phyloP scores from a whole-genome alignment of 805 yeast genomes.

The Barnettozyma vustinii region DNA sequence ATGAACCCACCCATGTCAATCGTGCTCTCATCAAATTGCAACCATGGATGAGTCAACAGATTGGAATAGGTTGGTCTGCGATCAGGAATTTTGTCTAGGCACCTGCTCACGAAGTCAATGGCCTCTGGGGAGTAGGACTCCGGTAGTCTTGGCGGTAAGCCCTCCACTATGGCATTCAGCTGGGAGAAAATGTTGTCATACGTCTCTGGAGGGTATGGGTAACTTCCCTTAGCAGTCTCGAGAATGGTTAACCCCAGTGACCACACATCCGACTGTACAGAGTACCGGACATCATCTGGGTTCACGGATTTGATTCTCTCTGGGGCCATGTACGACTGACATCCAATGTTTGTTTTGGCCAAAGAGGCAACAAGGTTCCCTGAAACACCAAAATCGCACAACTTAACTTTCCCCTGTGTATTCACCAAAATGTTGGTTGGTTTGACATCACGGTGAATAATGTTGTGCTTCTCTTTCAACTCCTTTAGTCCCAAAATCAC shows the following conservation, averaged over 20 bases:
- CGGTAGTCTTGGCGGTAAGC: conserved; percentile 82
- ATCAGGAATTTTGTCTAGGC: conserved; percentile 76
- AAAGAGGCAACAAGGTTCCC: conserved; percentile 93
- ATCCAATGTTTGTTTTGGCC: conserved; percentile 94
- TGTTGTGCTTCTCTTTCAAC: conserved; percentile 84
- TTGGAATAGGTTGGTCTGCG: conserved; percentile 76
- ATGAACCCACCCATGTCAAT: conserved; percentile 34
- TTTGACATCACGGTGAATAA: conserved; percentile 93
- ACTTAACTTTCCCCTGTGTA: conserved; percentile 77
- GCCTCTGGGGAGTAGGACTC: conserved; percentile 68
- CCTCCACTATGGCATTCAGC: conserved; percentile 93
- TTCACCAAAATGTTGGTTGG: conserved; percentile 90
- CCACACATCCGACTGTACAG: conserved; percentile 96
- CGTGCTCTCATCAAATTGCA: conserved; percentile 38
- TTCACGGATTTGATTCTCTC: conserved; percentile 77
- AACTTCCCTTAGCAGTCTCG: conserved; percentile 85
- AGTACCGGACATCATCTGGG: conserved; percentile 75
- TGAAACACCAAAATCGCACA: conserved; percentile 94
- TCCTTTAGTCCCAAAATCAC: conserved; percentile 79
- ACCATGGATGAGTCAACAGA: conserved; percentile 81
- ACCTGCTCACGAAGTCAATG: conserved; percentile 68
- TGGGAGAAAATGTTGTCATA: conserved; percentile 88
- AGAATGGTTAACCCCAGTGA: conserved; percentile 81
- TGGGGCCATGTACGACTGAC: conserved; percentile 99
- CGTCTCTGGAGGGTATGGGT: conserved; percentile 96